Base-by-base conservation (phyloP, 768 basidiomycete genomes). In the Suillus alpinus region DNA sequence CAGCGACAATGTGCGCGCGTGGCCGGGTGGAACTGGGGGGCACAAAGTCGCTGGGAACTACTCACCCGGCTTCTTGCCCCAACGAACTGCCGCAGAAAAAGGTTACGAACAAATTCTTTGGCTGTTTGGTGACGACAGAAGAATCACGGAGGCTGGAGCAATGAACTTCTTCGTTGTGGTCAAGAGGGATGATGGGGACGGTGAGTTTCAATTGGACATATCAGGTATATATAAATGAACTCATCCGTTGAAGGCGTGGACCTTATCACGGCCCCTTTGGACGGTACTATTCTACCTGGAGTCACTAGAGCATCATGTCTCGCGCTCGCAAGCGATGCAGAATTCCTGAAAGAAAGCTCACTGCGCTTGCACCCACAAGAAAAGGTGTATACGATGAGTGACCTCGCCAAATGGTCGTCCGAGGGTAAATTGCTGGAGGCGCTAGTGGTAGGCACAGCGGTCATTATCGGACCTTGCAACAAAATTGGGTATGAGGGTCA, bases 211-310 rank as follows among this genome's bases (percentile, higher is more conserved):
- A 36, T 23, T 23, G 9, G 8, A 32, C 26, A 10, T 50, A 59
- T 40, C 4, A 57, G 23, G 51, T 59, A 41, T 5, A 26, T 34
- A 36, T 13, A 26, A 26, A 39, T 37, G 10, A 18, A 14, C 13
- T 26, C 3, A 43, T 53, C n/a, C 39, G 18, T 50, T 41, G 40
- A 66, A 91, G 88, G 78, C n/a, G 72, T 85, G 61, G 94, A 98
- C 71, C 80, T 97, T 57, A 80, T 93, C 63, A 97, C 96, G 1
- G 92, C 95, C 2, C 90, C 93, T 14, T 77, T 97, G 62, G 93
- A 91, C 70, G 94, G 95, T 55, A 89, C 92, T 75, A 93, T 98
- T 68, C 84, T 98, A 2, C 94, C 95, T 2, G 94, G 95, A 49
- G 86, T 98, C 29, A 97, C 95, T 7, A 87, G 95, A 63, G 89